A percentile compares a stretch with the other conserved stretches of the same genome.
phyloP scores from a whole-genome alignment of 2,329 filamentous ascomycete species.

The Fusarium sp. region DNA sequence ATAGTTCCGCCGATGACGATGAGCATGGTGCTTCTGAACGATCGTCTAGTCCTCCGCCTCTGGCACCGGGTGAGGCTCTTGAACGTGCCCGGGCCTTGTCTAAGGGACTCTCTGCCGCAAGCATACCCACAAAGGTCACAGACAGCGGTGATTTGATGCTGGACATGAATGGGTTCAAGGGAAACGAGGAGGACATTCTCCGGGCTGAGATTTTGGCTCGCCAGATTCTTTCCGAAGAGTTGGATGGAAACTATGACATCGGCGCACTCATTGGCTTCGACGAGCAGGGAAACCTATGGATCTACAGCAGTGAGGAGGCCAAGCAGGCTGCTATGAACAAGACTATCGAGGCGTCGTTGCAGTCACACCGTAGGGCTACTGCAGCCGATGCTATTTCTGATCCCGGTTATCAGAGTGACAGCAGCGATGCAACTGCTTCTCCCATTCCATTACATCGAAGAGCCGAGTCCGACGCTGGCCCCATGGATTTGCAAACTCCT shows the following conservation, averaged over 20 bases:
- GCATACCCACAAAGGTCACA: slow-evolving; percentile 93
- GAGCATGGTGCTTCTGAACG: slow-evolving; percentile 58
- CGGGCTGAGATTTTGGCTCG: slow-evolving; percentile 92
- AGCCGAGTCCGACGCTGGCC: slow-evolving; percentile 72
- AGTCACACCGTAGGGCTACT: slow-evolving; percentile 58
- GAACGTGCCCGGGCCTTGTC: slow-evolving; percentile 86
- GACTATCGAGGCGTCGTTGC: slow-evolving; percentile 62
- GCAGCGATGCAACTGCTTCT: slow-evolving; percentile 67
- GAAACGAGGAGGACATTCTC: slow-evolving; percentile 89
- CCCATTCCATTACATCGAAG: slow-evolving; percentile 64
- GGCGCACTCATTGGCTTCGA: slow-evolving; percentile 95
- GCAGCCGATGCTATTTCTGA: slow-evolving; percentile 88
- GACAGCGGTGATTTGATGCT: slow-evolving; percentile 95
- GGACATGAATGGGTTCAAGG: slow-evolving; percentile 97
- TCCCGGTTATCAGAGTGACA: slow-evolving; percentile 94
- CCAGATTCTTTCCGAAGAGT: slow-evolving; percentile 89
- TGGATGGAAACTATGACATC: slow-evolving; percentile 96
- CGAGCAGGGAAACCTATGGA: slow-evolving; percentile 97
- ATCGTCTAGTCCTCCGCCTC: slow-evolving; percentile 79
- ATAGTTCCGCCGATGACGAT: slow-evolving; percentile 51
- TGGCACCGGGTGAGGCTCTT: slow-evolving; percentile 78
- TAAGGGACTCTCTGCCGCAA: slow-evolving; percentile 85
- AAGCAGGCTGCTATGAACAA: slow-evolving; percentile 85
- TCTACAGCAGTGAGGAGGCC: slow-evolving; percentile 96
- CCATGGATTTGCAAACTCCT: slow-evolving; percentile 66